These are phyloP conservation scores for Chrysanthemum lavandulifolium DNA, from an alignment of 129 eudicot species.

Conservation along the genomic window DNA sequence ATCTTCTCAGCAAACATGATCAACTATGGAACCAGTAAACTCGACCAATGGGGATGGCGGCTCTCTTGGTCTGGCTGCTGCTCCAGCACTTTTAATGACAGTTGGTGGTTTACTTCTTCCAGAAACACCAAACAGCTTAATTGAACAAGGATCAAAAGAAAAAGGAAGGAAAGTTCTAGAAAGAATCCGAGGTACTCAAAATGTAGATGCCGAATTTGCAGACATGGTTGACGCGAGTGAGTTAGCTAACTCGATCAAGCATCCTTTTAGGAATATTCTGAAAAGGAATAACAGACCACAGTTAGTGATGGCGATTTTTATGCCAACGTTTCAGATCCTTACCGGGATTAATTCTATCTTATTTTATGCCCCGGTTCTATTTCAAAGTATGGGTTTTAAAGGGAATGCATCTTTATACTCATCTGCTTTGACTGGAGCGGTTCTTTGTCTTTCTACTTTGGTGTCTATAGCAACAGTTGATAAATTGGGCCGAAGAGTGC, in stretches of 20 bases:
- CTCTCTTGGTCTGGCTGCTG: conserved; percentile 84
- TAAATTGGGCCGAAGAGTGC: conserved; percentile 67
- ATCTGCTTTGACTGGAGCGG: conserved; percentile 90
- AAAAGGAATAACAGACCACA: conserved; percentile 76
- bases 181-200: conserved; percentile 70
- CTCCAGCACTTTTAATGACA: conserved; percentile 81
- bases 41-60: conserved; percentile 92
- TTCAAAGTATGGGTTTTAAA: conserved; percentile 83
- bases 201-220: conserved; percentile 76
- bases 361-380: conserved; percentile 85
- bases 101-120: conserved; percentile 83
- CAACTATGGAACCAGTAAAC: conserved; percentile 72
- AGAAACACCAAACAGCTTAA: conserved; percentile 95
- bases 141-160: conserved; percentile 58
- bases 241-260: conserved; percentile 70
- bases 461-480: conserved; percentile 82
- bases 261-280: conserved; percentile 80
- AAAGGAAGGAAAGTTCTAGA: conserved; percentile 63
- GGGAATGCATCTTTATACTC: conserved; percentile 78
- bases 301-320: conserved; percentile 77
- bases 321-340: conserved; percentile 89
- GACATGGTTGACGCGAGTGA: conserved; percentile 95
- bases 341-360: conserved; percentile 88
- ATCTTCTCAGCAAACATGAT: conserved; percentile 96
- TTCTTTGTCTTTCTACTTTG: conserved; percentile 64